Base-by-base conservation (phyloP, 2,329 filamentous ascomycete genomes). In the Diaporthe sp. region DNA sequence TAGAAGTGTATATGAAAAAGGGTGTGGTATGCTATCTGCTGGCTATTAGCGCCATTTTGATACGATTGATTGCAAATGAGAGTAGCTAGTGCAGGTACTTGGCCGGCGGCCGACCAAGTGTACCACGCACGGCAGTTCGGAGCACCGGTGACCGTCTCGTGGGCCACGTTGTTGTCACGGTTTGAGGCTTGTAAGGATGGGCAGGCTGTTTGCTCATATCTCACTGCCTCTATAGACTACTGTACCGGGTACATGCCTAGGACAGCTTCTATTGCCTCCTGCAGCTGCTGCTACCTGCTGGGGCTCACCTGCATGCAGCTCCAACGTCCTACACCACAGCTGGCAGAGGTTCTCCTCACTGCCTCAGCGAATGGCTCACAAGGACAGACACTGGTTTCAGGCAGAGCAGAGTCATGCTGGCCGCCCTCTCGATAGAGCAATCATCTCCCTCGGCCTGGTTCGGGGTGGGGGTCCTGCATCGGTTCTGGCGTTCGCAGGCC, bases 101-200 rank as follows among this genome's bases (percentile, higher is more conserved):
- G 28, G 42, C 44, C 31, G 10, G 44, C 44, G 12, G 63, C 9
- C 28, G 2, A 34, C 2, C 42, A 65, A 9, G 20, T 67, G 63
- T 67, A 67, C 42, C 63, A n/a, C 61, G 44, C 28, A 51, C 44
- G 42, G 61, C 44, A n/a, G 13, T 51, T 10, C 31, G 44, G 63
- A n/a, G 31, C 28, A 49, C 44, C 63, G 63, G 28, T 25, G 63
- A 37, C 63, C 63, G 44, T 25, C 28, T 53, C 63, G 17, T 17
- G 22, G 44, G 44, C 63, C 17, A 37, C 28, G 37, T 53, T 12
- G 44, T 68, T 68, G 63, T 51, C 63, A 68, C 47, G 13, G 63
- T 68, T 68, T 68, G 63, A 51, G 34, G 63, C 63, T 68, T 68
- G 63, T 53, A 39, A 68, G 63, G 63, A 68, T 67, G 44, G 63